Conservation (phyloP, 2,329 filamentous ascomycete genomes). For the Pseudogymnoascus sp. region DNA sequence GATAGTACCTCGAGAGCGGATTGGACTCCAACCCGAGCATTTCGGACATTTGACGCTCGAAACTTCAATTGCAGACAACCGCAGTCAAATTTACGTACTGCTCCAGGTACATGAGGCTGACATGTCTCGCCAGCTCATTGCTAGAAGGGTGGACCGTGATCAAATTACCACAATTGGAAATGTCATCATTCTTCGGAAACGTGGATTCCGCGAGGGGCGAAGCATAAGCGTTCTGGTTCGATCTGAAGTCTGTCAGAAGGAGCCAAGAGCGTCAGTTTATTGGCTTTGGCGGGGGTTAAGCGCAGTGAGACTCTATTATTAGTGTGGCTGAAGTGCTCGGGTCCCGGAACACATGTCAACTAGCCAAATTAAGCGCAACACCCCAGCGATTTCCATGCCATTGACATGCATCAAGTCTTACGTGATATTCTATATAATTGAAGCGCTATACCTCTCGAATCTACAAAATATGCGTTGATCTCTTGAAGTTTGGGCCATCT, state of each 20-base stretch:
- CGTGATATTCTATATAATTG: conserved; percentile 6
- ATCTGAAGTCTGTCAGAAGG: not conserved
- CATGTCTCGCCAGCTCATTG: not conserved
- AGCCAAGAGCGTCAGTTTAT: not conserved
- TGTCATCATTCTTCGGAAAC: conserved; percentile 1
- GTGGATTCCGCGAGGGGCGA: not conserved
- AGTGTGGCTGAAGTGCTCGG: not conserved
- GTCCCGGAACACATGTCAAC: not conserved
- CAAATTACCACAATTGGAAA: not conserved
- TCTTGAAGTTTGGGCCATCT: not conserved
- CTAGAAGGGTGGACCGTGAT: not conserved
- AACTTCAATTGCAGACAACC: not conserved
- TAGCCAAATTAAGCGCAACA: not conserved
- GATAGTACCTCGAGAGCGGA: not conserved
- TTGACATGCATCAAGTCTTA: not conserved
- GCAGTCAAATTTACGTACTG: conserved; percentile 1
- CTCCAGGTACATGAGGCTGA: not conserved
- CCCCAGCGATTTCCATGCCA: not conserved
- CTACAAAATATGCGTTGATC: not conserved
- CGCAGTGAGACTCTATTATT: conserved; percentile 1
- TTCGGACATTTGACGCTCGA: not conserved
- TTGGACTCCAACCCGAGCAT: not conserved
- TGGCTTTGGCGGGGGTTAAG: not conserved
- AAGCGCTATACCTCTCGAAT: not conserved
- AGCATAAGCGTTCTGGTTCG: not conserved